Evolutionary conservation across 2,329 filamentous ascomycete species (phyloP), one percentile per base, ranked within the genome.

Genomic region (Fragosphaeria purpurea): DNA sequence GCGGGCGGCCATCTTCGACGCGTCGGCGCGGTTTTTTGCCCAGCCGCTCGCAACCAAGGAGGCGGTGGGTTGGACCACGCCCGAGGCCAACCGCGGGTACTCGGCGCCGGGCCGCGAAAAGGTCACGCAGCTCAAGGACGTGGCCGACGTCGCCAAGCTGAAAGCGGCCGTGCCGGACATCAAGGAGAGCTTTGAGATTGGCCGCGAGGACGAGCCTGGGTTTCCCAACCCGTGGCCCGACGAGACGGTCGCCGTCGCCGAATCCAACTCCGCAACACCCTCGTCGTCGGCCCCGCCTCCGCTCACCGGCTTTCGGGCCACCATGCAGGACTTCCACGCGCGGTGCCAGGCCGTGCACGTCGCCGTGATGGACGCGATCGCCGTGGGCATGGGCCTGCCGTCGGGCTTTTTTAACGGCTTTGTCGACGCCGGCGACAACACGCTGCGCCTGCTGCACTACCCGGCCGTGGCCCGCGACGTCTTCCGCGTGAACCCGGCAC

Each of bases 331-430:
- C 4, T 96, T 96, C 66, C 86, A 85, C 58, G 74, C 74, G n/a
- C 73, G 74, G 53, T 94, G 88, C 67, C 86, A 88, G 64, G 63
- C 69, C 11, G 65, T 96, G 50, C 86, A 96, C 65, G 71, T 79
- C 33, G 73, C 89, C 56, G 77, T 95, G 22, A 94, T 95, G 88
- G 74, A 84, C 5, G 86, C 88, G 7, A 87, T 95, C 55, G 88
- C 87, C 0, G 69, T 91, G n/a, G 88, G 85, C 0, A 81, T 95
- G 79, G 83, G 77, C 0, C 70, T 93, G 12, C 76, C 82, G 0
- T 76, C 83, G 60, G 60, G 59, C 4, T 94, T 84, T 73, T 96
- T 96, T 60, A 88, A 95, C 59, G 59, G 64, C 5, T 94, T 78
- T 61, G 83, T 88, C 0, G 78, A 85, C 58, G 77, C 70, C 1